Evolutionary conservation across 495 filamentous ascomycete species (phyloP), one percentile per base, ranked within the genome.

Genomic region (Venustampulla echinocandica): DNA sequence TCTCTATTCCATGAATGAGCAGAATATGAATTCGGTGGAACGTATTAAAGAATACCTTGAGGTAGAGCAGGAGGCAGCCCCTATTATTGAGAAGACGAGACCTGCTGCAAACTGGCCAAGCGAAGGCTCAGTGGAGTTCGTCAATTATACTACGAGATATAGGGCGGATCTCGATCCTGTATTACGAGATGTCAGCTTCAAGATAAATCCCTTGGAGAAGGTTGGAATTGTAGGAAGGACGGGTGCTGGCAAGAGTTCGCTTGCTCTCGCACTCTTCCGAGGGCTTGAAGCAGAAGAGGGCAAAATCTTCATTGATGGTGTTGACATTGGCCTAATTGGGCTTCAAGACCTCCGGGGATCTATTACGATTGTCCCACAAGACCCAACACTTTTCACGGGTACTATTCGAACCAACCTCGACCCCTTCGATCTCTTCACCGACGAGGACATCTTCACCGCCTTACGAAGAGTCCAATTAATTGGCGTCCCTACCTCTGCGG

Each of bases 1-100:
- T 17, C 73, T 96, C n/a, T 99, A 97, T 57, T 82, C 90, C 0
- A 74, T 85, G 58, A 94, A 96, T 55, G 93, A 99, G 62, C 93
- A 97, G 66, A 97, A 94, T 64, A 97, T 99, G 93, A 99, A 99
- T 66, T 90, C 89, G 1, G 90, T 99, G n/a, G 93, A 99, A 66
- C 83, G 93, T 44, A 84, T 99, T 54, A 87, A 90, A 60, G 92
- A 99, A 64, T 99, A 96, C 57, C 77, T 99, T 10, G 89, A 96
- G 22, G 84, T 97, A 2, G 92, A 97, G 57, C 92, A 96, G 57
- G 93, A 99, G 64, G 90, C 93, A 0, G 69, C 69, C 3, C 69
- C 84, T 6, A 70, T 95, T 49, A 80, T 94, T 37, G 77, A 85
- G 25, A 78, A 95, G 34, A 84, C 82, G 39, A 74, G 85, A 25